Evolutionary conservation across 106 monocot genomes (phyloP), one percentile per base, ranked within the genome.

Genomic region (Alisma plantagoaquatica): DNA sequence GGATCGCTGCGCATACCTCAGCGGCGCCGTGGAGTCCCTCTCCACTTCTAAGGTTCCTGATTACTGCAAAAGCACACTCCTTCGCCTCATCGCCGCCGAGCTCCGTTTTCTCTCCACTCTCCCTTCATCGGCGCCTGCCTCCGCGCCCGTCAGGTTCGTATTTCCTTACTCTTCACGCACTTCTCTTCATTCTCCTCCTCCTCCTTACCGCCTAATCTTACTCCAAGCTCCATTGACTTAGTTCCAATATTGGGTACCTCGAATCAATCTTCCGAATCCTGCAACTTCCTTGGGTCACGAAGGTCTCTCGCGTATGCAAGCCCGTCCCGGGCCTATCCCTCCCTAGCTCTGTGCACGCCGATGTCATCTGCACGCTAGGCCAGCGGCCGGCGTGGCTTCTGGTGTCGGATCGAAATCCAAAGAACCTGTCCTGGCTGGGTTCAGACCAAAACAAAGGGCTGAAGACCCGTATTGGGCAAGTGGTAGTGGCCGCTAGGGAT

Each of bases 361-460:
- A 89, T 61, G 26, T 90, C 17, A 75, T 74, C 48, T 85, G 84
- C 81, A 69, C 68, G 31, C 46, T 89, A 53, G 26, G 49, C 20
- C 30, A 41, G 25, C 49, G 54, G 30, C 78, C 89, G 3, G 64
- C 77, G 21, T 96, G 96, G 96, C 44, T 85, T 60, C 47, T 89
- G 53, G 76, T 96, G 43, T 89, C 96, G 22, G 81, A 69, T 33
- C 60, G 89, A 19, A 96, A 96, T 76, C 96, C 96, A 4, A 48
- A 20, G n/a, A 38, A 57, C 61, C 26, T 84, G 29, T 51, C 69
- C n/a, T 84, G 83, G 80, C 0, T 28, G 26, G 64, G 62, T 2
- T 46, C 57, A 1, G 45, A 19, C 23, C 2, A 43, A 16, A n/a
- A 46, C 22, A 54, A 46, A 43, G 72, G 70, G 24, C 43, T 85